phyloP scores from a whole-genome alignment of 129 eudicot genomes.

The Tagetes patula region DNA sequence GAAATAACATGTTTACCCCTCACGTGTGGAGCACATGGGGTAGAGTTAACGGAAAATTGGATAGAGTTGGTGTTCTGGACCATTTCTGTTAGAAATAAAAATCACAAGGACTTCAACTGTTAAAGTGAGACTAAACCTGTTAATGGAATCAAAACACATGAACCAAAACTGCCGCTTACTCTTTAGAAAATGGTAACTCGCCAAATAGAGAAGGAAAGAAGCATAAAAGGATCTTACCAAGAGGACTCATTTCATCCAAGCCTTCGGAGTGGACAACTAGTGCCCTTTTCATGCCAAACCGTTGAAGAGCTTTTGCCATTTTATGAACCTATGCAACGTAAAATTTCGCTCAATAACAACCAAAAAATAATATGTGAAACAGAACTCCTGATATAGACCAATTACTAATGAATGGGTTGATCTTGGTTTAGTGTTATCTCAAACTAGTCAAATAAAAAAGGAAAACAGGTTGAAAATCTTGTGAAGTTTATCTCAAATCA shows the following conservation, averaged over 20 bases:
- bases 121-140: too few relatives aligned
- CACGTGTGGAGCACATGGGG: too few relatives aligned
- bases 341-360: neutral
- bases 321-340: constrained; percentile 53
- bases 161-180: too few relatives aligned
- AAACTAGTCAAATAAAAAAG: neutral
- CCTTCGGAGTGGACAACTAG: constrained; percentile 94
- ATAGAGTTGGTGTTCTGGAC: too few relatives aligned
- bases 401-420: neutral
- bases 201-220: neutral
- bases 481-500: neutral
- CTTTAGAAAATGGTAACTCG: neutral
- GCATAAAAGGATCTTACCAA: constrained; percentile 45
- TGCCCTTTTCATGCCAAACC: constrained; percentile 92
- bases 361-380: constrained; percentile 6
- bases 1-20: too few relatives aligned
- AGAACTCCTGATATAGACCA: constrained; percentile 8
- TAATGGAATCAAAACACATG: too few relatives aligned
- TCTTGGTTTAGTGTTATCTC: neutral
- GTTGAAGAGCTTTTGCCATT: constrained; percentile 94
- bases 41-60: too few relatives aligned
- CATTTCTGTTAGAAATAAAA: too few relatives aligned
- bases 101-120: too few relatives aligned
- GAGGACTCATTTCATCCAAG: constrained; percentile 90
- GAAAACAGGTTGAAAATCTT: neutral